These are phyloP conservation scores for Kwoniella europaea DNA, from an alignment of 768 basidiomycete species.

Conservation along the genomic window DNA sequence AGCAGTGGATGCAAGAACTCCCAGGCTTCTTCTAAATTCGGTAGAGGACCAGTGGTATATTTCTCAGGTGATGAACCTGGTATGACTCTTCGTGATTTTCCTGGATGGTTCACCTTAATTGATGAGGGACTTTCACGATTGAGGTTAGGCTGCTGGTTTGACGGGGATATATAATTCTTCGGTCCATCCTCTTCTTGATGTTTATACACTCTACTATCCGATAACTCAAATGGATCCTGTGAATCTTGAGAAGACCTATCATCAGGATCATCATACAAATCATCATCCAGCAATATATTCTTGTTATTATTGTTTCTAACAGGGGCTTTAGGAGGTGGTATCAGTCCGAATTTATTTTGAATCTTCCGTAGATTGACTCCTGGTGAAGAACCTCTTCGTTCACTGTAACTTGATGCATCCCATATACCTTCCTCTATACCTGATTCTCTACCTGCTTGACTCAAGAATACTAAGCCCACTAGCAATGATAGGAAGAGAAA, in stretches of 20 bases:
- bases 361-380: constrained; percentile 21
- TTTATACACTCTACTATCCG: not conserved
- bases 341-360: constrained; percentile 17
- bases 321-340: not conserved
- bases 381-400: constrained; percentile 19
- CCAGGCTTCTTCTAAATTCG: constrained; percentile 45
- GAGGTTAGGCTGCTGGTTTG: not conserved
- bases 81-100: constrained; percentile 32
- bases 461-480: constrained; percentile 11
- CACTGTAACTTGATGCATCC: constrained; percentile 42
- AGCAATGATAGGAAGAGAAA: constrained; percentile 2
- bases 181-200: not conserved
- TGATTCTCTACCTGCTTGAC: constrained; percentile 3
- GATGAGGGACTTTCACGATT: not conserved
- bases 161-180: not conserved
- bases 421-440: constrained; percentile 38
- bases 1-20: constrained; percentile 35
- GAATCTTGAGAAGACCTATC: not conserved
- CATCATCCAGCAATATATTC: not conserved
- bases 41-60: constrained; percentile 34
- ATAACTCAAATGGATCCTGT: not conserved
- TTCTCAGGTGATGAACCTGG: constrained; percentile 35
- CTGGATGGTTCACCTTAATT: constrained; percentile 3
- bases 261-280: not conserved
- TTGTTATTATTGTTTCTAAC: constrained; percentile 2